These are phyloP conservation scores for Scedosporium minutisporum DNA, from an alignment of 2,329 filamentous ascomycete species.

Conservation along the genomic window DNA sequence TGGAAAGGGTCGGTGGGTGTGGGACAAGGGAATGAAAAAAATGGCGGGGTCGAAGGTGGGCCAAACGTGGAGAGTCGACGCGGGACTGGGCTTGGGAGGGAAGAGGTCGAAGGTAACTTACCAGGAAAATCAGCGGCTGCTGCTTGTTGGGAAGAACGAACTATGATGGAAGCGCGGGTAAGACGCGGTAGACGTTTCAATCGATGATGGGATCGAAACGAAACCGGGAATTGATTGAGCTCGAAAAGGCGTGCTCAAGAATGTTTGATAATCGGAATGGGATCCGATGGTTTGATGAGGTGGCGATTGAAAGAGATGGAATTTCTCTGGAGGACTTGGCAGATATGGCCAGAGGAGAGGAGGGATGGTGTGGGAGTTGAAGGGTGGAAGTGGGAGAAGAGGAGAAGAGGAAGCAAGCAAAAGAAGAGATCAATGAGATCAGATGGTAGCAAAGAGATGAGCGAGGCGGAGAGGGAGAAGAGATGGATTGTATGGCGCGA, in stretches of 20 bases:
- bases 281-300: background rate
- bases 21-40: conserved; percentile 11
- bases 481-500: conserved; percentile 11
- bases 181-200: background rate
- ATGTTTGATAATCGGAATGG: background rate
- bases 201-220: background rate
- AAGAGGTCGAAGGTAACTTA: background rate
- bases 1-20: conserved; percentile 13
- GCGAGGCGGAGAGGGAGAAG: conserved; percentile 13
- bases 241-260: background rate
- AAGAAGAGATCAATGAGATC: background rate
- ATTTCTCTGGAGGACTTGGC: background rate
- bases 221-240: background rate
- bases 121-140: background rate
- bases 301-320: background rate
- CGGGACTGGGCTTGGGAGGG: background rate
- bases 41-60: conserved; percentile 15
- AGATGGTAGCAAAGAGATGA: conserved; percentile 1
- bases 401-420: conserved; percentile 11
- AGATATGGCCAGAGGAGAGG: background rate
- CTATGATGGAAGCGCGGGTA: background rate
- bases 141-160: background rate
- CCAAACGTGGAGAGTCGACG: conserved; percentile 1
- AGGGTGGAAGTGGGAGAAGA: conserved; percentile 9
- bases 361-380: conserved; percentile 12